Evolutionary conservation across 2,329 filamentous ascomycete genomes (phyloP), one percentile per base, ranked within the genome.

Genomic region (Cryphonectria parasitica): DNA sequence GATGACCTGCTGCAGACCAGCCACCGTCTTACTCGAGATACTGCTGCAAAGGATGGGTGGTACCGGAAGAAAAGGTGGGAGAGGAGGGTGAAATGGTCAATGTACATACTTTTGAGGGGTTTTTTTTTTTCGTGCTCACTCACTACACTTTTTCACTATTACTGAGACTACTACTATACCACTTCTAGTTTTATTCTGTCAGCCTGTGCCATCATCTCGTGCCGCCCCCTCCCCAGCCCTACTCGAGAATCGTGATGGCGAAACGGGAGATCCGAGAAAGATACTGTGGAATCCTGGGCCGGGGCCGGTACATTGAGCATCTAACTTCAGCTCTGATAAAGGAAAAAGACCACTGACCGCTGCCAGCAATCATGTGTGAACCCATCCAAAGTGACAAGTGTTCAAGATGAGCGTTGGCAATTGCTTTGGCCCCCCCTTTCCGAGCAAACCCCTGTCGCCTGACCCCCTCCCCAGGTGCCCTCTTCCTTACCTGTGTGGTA

Each of bases 331-430:
- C 49, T 66, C 54, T 56, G 11, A 4, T 19, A 56, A 13, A 15
- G 19, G 52, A 3, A 58, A 31, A n/a, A 58, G 15, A 58, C 31
- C 28, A 34, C 54, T 28, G 54, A 31, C 28, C 28, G 34, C 8
- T 25, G 60, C 60, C 60, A 41, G 31, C 60, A 62, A 41, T 41
- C 60, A 34, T 3, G 34, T 31, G 25, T 31, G 13, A 31, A 58
- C 54, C 52, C n/a, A 28, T 28, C 52, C 52, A 17, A 61, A 7
- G 63, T 64, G 63, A 64, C 63, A 64, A 52, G 63, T 64, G 63
- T 64, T 52, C 63, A 64, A 45, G 45, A 49, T 13, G 49, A 34
- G 13, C 34, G 41, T 15, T 49, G 41, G 63, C 63, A 45, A 6
- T 19, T 64, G 63, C 11, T 43, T 34, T 64, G 43, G 63, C 43